A percentile compares a stretch with the other conserved stretches of the same genome.
phyloP scores from a whole-genome alignment of 2,329 filamentous ascomycete species.

The Didymella pomorum region DNA sequence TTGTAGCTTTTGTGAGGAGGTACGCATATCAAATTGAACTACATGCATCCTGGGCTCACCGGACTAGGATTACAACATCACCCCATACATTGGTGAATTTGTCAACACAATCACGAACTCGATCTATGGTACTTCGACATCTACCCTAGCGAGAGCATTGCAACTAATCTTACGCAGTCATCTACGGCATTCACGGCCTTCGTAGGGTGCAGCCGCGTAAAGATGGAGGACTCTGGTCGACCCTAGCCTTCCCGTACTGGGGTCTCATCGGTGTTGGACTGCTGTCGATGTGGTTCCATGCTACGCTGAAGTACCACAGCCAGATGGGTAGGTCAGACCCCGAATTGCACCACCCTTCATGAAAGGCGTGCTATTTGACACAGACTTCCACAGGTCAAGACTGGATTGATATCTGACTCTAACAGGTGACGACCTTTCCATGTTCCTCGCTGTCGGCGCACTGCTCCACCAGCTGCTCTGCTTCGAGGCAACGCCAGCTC shows the following conservation, averaged over 20 bases:
- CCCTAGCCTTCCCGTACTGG: constrained; percentile 52
- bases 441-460: constrained; percentile 63
- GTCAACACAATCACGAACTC: constrained; percentile 63
- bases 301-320: constrained; percentile 56
- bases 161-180: constrained; percentile 33
- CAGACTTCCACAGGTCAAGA: not conserved
- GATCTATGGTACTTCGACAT: constrained; percentile 55
- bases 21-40: not conserved
- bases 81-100: constrained; percentile 62
- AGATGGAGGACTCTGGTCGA: constrained; percentile 44
- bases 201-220: constrained; percentile 34
- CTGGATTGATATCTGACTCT: not conserved
- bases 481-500: constrained; percentile 42
- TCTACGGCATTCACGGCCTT: constrained; percentile 48
- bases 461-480: constrained; percentile 62
- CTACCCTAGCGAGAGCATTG: not conserved
- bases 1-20: constrained; percentile 49
- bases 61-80: constrained; percentile 62
- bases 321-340: constrained; percentile 53
- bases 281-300: constrained; percentile 54
- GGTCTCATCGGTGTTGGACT: constrained; percentile 55
- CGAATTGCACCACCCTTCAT: not conserved
- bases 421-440: constrained; percentile 64
- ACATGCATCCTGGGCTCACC: not conserved
- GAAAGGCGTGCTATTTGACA: not conserved